Conservation (phyloP, 345 rosid species). For the Brassica cretica region DNA sequence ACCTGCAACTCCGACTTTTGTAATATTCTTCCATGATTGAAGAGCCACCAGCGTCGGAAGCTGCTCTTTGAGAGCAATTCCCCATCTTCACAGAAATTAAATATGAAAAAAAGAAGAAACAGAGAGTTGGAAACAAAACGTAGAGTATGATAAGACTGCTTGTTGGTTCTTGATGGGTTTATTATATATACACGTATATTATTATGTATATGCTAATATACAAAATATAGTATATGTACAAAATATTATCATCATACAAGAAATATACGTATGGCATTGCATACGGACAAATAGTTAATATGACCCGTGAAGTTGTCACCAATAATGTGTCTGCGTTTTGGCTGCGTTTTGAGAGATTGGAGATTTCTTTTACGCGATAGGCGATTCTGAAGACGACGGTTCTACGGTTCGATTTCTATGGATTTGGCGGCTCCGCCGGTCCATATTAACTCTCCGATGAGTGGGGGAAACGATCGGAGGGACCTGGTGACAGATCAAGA, state of each 20-base stretch:
- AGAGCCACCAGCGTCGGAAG: conserved; percentile 23
- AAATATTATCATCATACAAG: not conserved
- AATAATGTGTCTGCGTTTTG: conserved; percentile 32
- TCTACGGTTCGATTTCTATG: too few species aligned
- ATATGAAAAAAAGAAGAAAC: not conserved
- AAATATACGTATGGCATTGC: not conserved
- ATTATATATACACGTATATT: not conserved
- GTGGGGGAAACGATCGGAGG: too few species aligned
- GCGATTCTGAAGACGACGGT: too few species aligned
- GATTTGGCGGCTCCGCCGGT: too few species aligned
- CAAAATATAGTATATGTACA: not conserved
- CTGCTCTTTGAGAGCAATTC: conserved; percentile 33
- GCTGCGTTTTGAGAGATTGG: too few species aligned
- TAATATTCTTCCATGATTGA: conserved; percentile 22
- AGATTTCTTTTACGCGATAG: too few species aligned
- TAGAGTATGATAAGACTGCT: conserved; percentile 22
- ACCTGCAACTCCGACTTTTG: conserved; percentile 4
- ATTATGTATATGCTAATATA: conserved; percentile 2
- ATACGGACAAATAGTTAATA: conserved; percentile 26
- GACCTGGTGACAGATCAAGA: too few species aligned
- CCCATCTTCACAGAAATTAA: conserved; percentile 23
- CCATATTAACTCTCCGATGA: too few species aligned
- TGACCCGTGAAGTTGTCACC: conserved; percentile 34
- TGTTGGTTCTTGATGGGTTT: conserved; percentile 14
- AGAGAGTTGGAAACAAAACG: not conserved